phyloP scores from a whole-genome alignment of 1,284 basidiomycete genomes.

The Sutorius eximius region DNA sequence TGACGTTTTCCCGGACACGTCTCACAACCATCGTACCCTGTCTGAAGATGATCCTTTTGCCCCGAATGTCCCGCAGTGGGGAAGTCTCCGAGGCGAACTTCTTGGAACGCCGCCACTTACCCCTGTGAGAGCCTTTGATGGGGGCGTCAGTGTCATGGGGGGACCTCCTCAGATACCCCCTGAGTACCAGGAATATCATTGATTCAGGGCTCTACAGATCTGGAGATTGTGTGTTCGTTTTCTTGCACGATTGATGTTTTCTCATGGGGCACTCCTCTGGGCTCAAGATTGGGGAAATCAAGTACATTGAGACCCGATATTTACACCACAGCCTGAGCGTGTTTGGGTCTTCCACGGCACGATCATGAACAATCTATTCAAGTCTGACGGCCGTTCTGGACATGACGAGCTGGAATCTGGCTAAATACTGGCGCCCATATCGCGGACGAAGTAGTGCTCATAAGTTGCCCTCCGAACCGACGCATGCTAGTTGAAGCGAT shows the following conservation, averaged over 20 bases:
- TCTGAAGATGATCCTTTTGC: background rate
- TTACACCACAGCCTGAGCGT: background rate
- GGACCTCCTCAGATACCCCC: background rate
- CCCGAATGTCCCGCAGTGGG: background rate
- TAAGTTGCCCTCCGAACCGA: too few species aligned
- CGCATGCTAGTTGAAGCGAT: too few species aligned
- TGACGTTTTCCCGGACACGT: background rate
- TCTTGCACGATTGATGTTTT: background rate
- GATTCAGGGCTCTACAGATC: too few species aligned
- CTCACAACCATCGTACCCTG: background rate
- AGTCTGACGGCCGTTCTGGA: background rate
- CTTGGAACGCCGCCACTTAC: background rate
- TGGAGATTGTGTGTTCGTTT: background rate
- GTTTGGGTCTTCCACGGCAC: too few species aligned
- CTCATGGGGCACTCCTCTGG: background rate
- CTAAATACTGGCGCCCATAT: too few species aligned
- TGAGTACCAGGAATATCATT: slow-evolving; percentile 5
- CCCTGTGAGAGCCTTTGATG: background rate
- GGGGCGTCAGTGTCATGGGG: background rate
- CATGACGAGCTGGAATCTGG: too few species aligned
- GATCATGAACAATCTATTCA: background rate
- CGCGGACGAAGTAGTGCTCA: too few species aligned
- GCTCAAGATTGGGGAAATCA: background rate
- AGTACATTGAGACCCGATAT: background rate
- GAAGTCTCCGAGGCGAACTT: background rate